Percentiles rank a stretch among this genome's conserved stretches.
Conservation (phyloP, 768 basidiomycete species). For the Pleurotus citrinopileatus region DNA sequence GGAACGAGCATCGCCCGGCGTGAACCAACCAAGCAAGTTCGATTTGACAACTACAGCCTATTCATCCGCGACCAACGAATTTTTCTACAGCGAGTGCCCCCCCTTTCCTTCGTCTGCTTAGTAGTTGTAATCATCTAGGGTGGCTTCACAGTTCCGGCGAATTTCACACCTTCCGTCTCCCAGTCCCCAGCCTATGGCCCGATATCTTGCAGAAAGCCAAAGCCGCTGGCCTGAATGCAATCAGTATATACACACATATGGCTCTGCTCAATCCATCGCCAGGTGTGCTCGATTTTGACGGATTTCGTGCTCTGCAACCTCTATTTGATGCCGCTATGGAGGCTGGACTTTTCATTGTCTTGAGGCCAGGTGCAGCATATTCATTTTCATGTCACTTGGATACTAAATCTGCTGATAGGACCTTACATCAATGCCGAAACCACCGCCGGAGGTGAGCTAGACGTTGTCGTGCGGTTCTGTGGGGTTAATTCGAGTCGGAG, state of each 20-base stretch:
- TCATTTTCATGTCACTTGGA: background rate
- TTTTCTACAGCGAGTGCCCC: constrained; percentile 47
- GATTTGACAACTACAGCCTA: constrained; percentile 70
- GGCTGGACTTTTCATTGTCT: constrained; percentile 74
- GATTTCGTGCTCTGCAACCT: constrained; percentile 66
- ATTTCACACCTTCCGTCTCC: constrained; percentile 81
- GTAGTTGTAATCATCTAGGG: background rate
- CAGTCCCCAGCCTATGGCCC: constrained; percentile 76
- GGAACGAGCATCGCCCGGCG: too few relatives aligned
- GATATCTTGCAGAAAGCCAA: constrained; percentile 82
- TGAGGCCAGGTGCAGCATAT: constrained; percentile 63
- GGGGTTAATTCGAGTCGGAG: background rate
- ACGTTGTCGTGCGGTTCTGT: background rate
- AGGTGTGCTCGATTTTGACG: constrained; percentile 70
- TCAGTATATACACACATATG: constrained; percentile 83
- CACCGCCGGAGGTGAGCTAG: constrained; percentile 53
- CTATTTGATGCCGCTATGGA: constrained; percentile 72
- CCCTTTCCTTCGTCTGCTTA: background rate
- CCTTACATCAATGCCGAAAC: constrained; percentile 81
- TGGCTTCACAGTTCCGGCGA: constrained; percentile 64
- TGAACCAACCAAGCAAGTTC: constrained; percentile 25
- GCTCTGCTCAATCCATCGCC: constrained; percentile 72
- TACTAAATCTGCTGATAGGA: constrained; percentile 18
- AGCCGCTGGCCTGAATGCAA: constrained; percentile 75
- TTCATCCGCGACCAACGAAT: constrained; percentile 69